Evolutionary conservation across 2,329 filamentous ascomycete genomes (phyloP).

Genomic region (Trichophyton verrucosum): DNA sequence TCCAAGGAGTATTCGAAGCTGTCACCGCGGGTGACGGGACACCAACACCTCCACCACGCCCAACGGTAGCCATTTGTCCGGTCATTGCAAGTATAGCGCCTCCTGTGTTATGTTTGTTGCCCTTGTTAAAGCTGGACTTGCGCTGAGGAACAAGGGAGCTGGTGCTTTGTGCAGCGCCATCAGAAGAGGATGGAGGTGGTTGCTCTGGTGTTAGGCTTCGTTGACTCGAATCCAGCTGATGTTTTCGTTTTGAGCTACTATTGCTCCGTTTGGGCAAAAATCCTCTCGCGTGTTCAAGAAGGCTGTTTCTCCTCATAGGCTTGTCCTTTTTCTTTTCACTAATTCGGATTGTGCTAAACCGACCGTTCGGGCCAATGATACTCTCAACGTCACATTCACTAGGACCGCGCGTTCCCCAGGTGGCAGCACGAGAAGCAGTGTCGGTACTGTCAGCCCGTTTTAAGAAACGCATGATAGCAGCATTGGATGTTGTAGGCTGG

Average conservation of each 20-base stretch:
- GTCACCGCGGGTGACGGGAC: constrained; percentile 30
- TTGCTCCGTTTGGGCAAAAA: constrained; percentile 31
- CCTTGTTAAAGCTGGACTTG: constrained; percentile 28
- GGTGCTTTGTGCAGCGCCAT: constrained; percentile 4
- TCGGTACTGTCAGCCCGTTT: constrained; percentile 41
- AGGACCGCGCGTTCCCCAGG: constrained; percentile 40
- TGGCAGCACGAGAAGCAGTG: constrained; percentile 42
- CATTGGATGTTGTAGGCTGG: constrained; percentile 43
- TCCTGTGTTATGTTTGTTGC: constrained; percentile 29
- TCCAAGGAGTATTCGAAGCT: constrained; percentile 30
- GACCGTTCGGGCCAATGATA: constrained; percentile 30
- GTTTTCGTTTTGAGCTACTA: constrained; percentile 37
- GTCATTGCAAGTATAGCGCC: constrained; percentile 34
- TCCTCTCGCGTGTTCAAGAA: constrained; percentile 30
- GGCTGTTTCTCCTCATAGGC: constrained; percentile 33
- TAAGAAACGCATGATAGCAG: constrained; percentile 43
- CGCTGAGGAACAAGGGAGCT: constrained; percentile 23
- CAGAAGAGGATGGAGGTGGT: background rate
- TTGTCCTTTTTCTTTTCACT: constrained; percentile 26
- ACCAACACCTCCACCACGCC: constrained; percentile 46
- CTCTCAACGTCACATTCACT: constrained; percentile 41
- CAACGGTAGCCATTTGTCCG: constrained; percentile 35
- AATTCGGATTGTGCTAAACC: constrained; percentile 8
- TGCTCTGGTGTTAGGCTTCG: constrained; percentile 5
- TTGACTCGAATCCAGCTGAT: constrained; percentile 14